Evolutionary conservation across 225 moss, liverwort and hornwort species (phyloP).

Genomic region (Physcomitrellopsis africana): DNA sequence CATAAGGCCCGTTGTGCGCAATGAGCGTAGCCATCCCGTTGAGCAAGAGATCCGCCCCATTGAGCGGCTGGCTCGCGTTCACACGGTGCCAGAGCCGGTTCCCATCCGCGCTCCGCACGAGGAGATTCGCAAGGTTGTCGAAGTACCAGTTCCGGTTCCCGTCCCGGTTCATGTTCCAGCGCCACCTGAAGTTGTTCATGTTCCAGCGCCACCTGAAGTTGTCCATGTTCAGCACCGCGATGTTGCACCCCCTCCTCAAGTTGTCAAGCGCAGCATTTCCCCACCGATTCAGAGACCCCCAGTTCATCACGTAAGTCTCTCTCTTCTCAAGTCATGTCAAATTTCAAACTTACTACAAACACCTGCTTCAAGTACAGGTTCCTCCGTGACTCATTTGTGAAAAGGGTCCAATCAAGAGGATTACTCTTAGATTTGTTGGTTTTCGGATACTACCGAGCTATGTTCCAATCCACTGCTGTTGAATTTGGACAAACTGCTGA

Average conservation of each 20-base stretch:
- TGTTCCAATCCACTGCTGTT: neutral
- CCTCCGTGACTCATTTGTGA: too few relatives aligned
- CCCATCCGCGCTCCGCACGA: constrained; percentile 17
- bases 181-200: neutral
- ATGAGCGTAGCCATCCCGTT: neutral
- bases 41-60: constrained; percentile 25
- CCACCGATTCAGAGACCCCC: constrained; percentile 28
- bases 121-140: constrained; percentile 30
- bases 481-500: neutral
- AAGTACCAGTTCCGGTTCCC: constrained; percentile 27
- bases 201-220: constrained; percentile 4
- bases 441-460: too few relatives aligned
- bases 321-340: neutral
- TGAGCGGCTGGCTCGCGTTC: constrained; percentile 36
- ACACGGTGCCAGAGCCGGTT: constrained; percentile 26
- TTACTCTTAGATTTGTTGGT: too few relatives aligned
- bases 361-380: too few relatives aligned
- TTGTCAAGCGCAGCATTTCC: constrained; percentile 19
- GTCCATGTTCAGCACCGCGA: neutral
- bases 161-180: constrained; percentile 16
- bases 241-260: neutral
- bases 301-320: constrained; percentile 24
- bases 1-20: constrained; percentile 9
- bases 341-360: neutral
- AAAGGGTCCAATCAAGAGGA: too few relatives aligned